Percentiles rank a stretch among this genome's conserved stretches.
Evolutionary conservation across 2,329 filamentous ascomycete genomes (phyloP).

Genomic region (Sporothrix globosa): DNA sequence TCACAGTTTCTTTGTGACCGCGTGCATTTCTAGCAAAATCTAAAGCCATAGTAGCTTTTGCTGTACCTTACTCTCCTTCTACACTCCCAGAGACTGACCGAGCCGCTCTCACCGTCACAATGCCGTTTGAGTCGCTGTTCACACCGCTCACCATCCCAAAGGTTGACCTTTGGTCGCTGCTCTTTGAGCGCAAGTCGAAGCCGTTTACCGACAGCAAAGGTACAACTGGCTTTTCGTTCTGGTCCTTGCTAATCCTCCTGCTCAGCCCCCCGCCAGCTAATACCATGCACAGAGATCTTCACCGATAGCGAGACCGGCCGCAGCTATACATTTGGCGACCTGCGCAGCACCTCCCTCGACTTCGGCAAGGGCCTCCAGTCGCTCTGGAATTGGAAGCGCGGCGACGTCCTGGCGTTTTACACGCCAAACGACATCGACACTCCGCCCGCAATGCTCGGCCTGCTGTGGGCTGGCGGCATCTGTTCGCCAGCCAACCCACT

Average conservation of each 20-base stretch:
- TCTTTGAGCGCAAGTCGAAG: constrained; percentile 71
- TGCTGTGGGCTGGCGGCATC: constrained; percentile 80
- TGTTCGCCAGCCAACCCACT: constrained; percentile 85
- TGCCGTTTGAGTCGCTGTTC: constrained; percentile 73
- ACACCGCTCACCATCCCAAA: constrained; percentile 69
- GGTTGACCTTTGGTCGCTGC: constrained; percentile 75
- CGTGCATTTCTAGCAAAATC: not conserved
- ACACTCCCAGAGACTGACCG: not conserved
- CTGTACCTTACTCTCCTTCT: not conserved
- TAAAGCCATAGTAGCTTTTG: not conserved
- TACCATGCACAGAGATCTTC: constrained; percentile 66
- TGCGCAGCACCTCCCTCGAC: constrained; percentile 66
- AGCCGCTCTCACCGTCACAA: constrained; percentile 45
- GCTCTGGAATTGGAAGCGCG: constrained; percentile 75
- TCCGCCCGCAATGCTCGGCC: constrained; percentile 74
- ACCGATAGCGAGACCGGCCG: constrained; percentile 71
- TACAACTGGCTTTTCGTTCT: constrained; percentile 41
- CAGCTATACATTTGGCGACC: constrained; percentile 70
- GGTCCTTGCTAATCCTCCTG: not conserved
- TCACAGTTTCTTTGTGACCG: too few relatives aligned
- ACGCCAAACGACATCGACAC: constrained; percentile 87
- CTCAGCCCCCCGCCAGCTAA: not conserved
- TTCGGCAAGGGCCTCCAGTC: constrained; percentile 81
- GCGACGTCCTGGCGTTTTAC: constrained; percentile 81
- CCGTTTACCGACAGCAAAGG: constrained; percentile 73